Percentiles rank a stretch among this genome's conserved stretches.
These are phyloP conservation scores for Lepidium didymum DNA, from an alignment of 345 rosid genomes.

Conservation along the genomic window DNA sequence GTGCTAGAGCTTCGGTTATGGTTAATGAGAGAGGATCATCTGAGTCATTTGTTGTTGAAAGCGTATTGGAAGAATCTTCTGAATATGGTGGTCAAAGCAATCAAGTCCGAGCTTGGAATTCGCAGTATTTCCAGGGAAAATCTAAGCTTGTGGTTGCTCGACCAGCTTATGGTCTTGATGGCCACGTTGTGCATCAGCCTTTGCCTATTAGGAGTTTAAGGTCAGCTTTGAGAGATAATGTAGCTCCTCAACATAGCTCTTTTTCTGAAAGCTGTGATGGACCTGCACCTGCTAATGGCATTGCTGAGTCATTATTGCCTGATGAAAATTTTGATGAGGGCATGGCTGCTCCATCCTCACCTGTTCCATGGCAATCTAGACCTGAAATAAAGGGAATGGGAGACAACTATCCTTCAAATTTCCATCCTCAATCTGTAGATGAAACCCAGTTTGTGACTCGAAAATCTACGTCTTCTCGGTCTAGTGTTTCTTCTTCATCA, in stretches of 20 bases:
- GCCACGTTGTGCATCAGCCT: constrained; percentile 31
- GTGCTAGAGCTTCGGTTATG: neutral
- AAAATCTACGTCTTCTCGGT: constrained; percentile 40
- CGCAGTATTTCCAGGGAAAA: constrained; percentile 48
- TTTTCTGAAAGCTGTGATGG: constrained; percentile 17
- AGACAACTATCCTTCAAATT: constrained; percentile 33
- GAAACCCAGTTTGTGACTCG: constrained; percentile 42
- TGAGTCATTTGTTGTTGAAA: constrained; percentile 24
- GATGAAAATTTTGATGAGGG: constrained; percentile 33
- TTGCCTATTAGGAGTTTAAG: constrained; percentile 79
- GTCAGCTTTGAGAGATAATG: constrained; percentile 37
- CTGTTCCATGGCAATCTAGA: constrained; percentile 37
- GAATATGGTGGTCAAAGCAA: constrained; percentile 25
- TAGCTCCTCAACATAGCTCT: constrained; percentile 15
- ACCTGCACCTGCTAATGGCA: constrained; percentile 14
- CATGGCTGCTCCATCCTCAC: constrained; percentile 28
- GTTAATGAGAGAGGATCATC: constrained; percentile 13
- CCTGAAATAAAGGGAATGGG: constrained; percentile 38
- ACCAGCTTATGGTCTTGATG: constrained; percentile 39
- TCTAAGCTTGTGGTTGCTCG: constrained; percentile 52
- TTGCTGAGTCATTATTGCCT: constrained; percentile 24
- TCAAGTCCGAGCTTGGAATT: constrained; percentile 50
- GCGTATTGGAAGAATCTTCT: constrained; percentile 14
- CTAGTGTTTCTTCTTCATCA: constrained; percentile 39
- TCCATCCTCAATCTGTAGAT: constrained; percentile 56